Base-by-base conservation (phyloP, 2,329 filamentous ascomycete species). In the Pseudogymnoascus destructans region DNA sequence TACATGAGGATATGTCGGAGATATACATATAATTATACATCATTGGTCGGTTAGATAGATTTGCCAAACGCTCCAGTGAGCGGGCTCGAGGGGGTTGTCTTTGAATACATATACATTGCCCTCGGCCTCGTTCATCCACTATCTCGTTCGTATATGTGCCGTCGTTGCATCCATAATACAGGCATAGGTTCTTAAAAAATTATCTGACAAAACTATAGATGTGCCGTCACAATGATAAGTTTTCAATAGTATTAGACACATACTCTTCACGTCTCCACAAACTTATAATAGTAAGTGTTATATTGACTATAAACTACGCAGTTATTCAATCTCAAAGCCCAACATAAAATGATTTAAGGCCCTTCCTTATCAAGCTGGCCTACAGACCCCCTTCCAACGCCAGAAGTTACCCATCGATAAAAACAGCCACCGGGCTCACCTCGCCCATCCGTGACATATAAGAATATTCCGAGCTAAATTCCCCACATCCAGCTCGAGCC, bases 221-320 rank as follows among this genome's bases (percentile, higher is more conserved):
- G n/a, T n/a, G n/a, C n/a, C 10, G 3, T 30, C n/a, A 2, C 13
- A 49, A 52, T 15, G 2, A 5, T 49, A 15, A 5, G 21, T n/a
- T 13, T 32, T 19, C 23, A 17, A 15, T 27, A 13, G 25, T 30
- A 30, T 11, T 15, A 32, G 5, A n/a, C 25, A 17, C 9, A 11
- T 6, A 11, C n/a, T 52, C 23, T 52, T 52, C 46, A 10, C 7
- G 46, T 4, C 3, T 30, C 4, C 9, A 52, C n/a, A 17, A 17
- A 52, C 23, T 10, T 7, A 52, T 52, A 52, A 52, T 19, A 30
- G 5, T 52, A 49, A 27, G 42, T 27, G 23, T 49, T 13, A 52
- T 52, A 52, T 52, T 52, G n/a, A 52, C 46, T 52, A 52, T 52
- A 52, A 52, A 52, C 46, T 52, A 52, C 9, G 46, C 15, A 52